phyloP scores from a whole-genome alignment of 140 eudicot genomes.

The Eryngium alpinum region DNA sequence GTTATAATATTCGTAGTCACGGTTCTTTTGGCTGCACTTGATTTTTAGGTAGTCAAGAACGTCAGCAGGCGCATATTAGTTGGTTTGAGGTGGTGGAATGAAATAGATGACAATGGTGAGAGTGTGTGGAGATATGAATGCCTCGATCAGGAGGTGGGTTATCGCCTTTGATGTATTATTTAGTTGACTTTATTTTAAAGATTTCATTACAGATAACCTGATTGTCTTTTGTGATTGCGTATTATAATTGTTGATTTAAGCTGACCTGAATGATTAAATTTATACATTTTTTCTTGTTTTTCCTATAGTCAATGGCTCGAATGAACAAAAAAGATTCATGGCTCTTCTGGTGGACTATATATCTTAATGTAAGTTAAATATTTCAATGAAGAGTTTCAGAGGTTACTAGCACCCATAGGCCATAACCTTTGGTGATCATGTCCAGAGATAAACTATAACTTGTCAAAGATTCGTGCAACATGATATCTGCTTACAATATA shows the following conservation, averaged over 20 bases:
- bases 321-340: slow-evolving; percentile 97
- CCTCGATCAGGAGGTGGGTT: slow-evolving; percentile 88
- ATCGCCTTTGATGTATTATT: background rate
- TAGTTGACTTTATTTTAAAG: background rate
- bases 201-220: background rate
- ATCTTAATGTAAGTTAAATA: slow-evolving; percentile 71
- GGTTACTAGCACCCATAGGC: too few species aligned
- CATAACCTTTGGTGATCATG: too few species aligned
- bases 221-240: background rate
- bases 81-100: slow-evolving; percentile 99
- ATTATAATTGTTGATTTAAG: background rate
- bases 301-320: slow-evolving; percentile 72
- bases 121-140: slow-evolving; percentile 97
- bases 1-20: slow-evolving; percentile 95
- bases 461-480: too few species aligned
- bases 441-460: too few species aligned
- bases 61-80: slow-evolving; percentile 95
- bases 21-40: slow-evolving; percentile 88
- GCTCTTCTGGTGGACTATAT: slow-evolving; percentile 98
- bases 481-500: too few species aligned
- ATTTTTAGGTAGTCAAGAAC: slow-evolving; percentile 99
- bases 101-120: slow-evolving; percentile 86
- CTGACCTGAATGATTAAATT: background rate
- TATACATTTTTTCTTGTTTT: slow-evolving; percentile 6
- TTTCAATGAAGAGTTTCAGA: background rate